Percentiles rank a stretch among this genome's conserved stretches.
Evolutionary conservation across 306 rosid genomes (phyloP).

Genomic region (Pterocarpus macrocarpus): DNA sequence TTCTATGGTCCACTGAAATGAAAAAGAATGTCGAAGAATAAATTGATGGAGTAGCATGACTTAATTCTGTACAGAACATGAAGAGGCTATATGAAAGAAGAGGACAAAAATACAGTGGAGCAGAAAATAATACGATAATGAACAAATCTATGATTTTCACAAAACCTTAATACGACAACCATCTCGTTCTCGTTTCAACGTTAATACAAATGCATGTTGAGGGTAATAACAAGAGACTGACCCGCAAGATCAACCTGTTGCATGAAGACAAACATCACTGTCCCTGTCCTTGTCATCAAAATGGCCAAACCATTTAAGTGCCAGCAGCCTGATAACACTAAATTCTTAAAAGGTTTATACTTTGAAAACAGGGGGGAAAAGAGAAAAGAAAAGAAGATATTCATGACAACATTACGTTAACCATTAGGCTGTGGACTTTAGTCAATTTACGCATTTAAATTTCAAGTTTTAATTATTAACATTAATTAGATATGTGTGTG

Average conservation of each 20-base stretch:
- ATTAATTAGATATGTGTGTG: too few relatives aligned
- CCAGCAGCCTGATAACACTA: background rate
- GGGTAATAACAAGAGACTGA: conserved; percentile 1
- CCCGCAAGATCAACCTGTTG: conserved; percentile 3
- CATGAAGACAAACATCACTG: conserved; percentile 35
- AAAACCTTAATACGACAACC: conserved; percentile 49
- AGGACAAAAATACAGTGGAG: conserved; percentile 49
- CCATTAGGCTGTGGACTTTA: too few relatives aligned
- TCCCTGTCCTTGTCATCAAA: conserved; percentile 45
- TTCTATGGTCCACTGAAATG: conserved; percentile 39
- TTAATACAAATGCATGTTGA: conserved; percentile 41
- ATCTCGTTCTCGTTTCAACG: conserved; percentile 36
- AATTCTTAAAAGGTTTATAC: conserved; percentile 11
- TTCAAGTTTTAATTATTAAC: too few relatives aligned
- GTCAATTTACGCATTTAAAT: too few relatives aligned
- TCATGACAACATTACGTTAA: background rate
- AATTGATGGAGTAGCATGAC: conserved; percentile 36
- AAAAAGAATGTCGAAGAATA: conserved; percentile 48
- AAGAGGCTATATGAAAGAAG: conserved; percentile 23
- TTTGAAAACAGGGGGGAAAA: too few relatives aligned
- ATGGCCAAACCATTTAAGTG: conserved; percentile 34
- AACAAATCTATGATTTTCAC: conserved; percentile 30
- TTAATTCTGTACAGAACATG: conserved; percentile 38
- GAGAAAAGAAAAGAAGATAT: too few relatives aligned
- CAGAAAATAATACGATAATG: conserved; percentile 36